A percentile compares a stretch with the other conserved stretches of the same genome.
These are phyloP conservation scores for Malassezia sympodialis DNA, from an alignment of 1,284 basidiomycete genomes.

Conservation along the genomic window DNA sequence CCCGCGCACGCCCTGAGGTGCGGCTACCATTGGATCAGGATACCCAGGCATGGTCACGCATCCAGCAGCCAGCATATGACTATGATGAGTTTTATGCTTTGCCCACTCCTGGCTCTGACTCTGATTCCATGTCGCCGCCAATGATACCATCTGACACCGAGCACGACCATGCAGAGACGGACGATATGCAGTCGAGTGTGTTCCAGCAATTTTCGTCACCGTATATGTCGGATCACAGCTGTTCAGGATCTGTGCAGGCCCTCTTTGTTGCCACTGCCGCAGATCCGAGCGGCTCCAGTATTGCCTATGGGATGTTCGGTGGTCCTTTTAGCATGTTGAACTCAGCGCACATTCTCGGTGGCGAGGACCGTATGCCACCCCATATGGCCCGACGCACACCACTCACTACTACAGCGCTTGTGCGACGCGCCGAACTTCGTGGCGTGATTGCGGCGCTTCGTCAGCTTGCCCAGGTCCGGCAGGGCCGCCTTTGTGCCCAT, in stretches of 20 bases:
- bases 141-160: not conserved
- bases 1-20: not conserved
- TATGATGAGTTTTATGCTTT: not conserved
- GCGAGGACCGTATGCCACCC: slow-evolving; percentile 19
- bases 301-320: slow-evolving; percentile 25
- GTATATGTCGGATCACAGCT: slow-evolving; percentile 29
- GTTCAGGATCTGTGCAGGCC: slow-evolving; percentile 25
- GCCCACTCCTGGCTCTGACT: not conserved
- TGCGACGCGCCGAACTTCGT: slow-evolving; percentile 29
- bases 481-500: slow-evolving; percentile 28
- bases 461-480: slow-evolving; percentile 22
- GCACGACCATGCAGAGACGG: not conserved
- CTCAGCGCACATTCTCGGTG: slow-evolving; percentile 21
- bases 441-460: slow-evolving; percentile 28
- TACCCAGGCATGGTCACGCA: not conserved
- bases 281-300: slow-evolving; percentile 20
- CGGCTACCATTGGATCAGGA: not conserved
- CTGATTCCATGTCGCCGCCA: not conserved
- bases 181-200: slow-evolving; percentile 11
- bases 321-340: slow-evolving; percentile 28
- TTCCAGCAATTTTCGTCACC: slow-evolving; percentile 27
- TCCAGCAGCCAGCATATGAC: not conserved
- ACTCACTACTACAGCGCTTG: slow-evolving; percentile 21
- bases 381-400: slow-evolving; percentile 30
- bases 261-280: slow-evolving; percentile 32